Evolutionary conservation across 2,329 filamentous ascomycete genomes (phyloP), one percentile per base, ranked within the genome.

Genomic region (Penicillium sp.): DNA sequence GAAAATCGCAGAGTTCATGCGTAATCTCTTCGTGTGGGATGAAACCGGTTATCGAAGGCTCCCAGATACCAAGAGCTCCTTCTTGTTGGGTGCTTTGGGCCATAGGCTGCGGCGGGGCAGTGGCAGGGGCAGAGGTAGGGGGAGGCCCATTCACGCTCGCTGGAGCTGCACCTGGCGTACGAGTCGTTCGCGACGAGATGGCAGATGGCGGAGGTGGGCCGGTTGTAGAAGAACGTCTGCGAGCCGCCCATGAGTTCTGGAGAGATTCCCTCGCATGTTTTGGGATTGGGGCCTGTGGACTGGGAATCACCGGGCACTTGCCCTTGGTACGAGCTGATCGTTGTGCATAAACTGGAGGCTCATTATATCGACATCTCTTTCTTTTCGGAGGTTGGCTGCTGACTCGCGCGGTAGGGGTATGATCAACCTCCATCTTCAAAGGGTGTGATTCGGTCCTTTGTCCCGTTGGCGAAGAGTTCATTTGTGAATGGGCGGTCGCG

Each of bases 1-100:
- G 77, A 65, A 92, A 96, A 68, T 96, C 90, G 57, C 88, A 90
- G n/a, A 96, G 81, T 16, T 80, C 72, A 64, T 87, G 88, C n/a
- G 86, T 86, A 10, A 94, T 75, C 56, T 92, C 87, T 63, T 94
- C 89, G 51, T 86, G 83, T 0, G 90, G 89, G 55, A 86, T 85
- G 9, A 84, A 78, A 44, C 88, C 86, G 1, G 86, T 87, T 43
- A 96, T 87, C 29, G 87, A 81, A 6, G 80, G 79, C 56, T 83
- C 81, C 73, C 77, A 82, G 5, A 66, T 70, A 8, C 73, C 74
- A 24, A 75, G 55, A 44, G 67, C 66, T 13, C 72, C 67, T 16
- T 52, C 40, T 37, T 31, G 42, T 10, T 52, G 31, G 5, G 33
- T 34, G 29, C 43, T 53, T 9, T 46, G 33, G 3, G 57, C 39